phyloP scores from a whole-genome alignment of 2,329 filamentous ascomycete species.

The Apiospora pterosperma region DNA sequence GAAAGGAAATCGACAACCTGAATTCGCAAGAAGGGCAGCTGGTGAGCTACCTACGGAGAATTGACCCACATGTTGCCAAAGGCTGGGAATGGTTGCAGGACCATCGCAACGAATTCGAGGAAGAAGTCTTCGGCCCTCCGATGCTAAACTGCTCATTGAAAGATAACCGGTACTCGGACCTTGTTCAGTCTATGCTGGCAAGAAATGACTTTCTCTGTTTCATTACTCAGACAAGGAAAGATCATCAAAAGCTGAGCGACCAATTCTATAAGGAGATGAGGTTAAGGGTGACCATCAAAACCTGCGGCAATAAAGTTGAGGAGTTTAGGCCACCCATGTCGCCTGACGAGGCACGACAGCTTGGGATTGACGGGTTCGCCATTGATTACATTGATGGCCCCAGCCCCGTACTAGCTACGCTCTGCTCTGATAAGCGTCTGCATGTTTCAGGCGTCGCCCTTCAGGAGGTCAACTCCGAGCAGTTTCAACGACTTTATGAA shows the following conservation, averaged over 20 bases:
- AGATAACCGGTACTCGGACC: slow-evolving; percentile 61
- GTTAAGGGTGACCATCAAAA: slow-evolving; percentile 71
- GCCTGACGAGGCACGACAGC: slow-evolving; percentile 46
- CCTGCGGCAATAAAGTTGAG: slow-evolving; percentile 50
- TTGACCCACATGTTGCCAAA: slow-evolving; percentile 60
- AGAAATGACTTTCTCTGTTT: slow-evolving; percentile 60
- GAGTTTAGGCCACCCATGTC: slow-evolving; percentile 54
- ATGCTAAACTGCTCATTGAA: slow-evolving; percentile 78
- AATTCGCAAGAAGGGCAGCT: slow-evolving; percentile 75
- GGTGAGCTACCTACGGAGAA: slow-evolving; percentile 57
- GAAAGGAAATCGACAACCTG: slow-evolving; percentile 54
- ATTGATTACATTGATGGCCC: slow-evolving; percentile 79
- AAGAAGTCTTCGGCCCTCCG: slow-evolving; percentile 76
- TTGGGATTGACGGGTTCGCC: slow-evolving; percentile 78
- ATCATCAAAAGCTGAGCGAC: slow-evolving; percentile 70
- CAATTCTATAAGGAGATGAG: slow-evolving; percentile 61
- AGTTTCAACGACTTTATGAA: slow-evolving; percentile 63
- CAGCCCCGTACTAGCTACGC: slow-evolving; percentile 78
- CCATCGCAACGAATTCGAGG: slow-evolving; percentile 66
- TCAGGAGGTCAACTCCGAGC: slow-evolving; percentile 59
- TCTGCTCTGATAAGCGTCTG: slow-evolving; percentile 71
- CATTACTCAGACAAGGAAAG: slow-evolving; percentile 70
- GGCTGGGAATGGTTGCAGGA: slow-evolving; percentile 82
- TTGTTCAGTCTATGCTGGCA: slow-evolving; percentile 50
- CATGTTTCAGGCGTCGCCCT: slow-evolving; percentile 66